Evolutionary conservation across 768 basidiomycete genomes (phyloP), one percentile per base, ranked within the genome.

Genomic region (Calvatia gigantea): DNA sequence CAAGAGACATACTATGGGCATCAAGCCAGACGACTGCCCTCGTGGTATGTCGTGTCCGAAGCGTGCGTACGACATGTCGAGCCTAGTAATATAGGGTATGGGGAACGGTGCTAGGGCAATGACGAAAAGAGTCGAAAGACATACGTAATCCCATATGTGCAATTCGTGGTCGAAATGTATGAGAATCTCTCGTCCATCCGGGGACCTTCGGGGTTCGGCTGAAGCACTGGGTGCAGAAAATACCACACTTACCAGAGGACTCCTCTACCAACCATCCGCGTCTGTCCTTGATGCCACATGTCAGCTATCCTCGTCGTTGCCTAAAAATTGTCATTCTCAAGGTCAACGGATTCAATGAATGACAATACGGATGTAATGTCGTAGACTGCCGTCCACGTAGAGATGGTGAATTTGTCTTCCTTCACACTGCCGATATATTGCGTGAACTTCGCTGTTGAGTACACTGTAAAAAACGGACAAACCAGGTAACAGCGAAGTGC

Each of bases 141-240:
- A 17, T 29, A 51, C 51, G 19, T 41, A 42, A 27, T 51, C 39
- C 51, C 51, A 51, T 8, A 51, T 51, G 12, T 51, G 51, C 38
- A 51, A 41, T 42, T 51, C 51, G 31, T 29, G 51, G 21, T 51
- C 51, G 21, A 51, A 51, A 4, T 28, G 41, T 2, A 51, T 39
- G 9, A 51, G 23, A 7, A 51, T 8, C 9, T 51, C 51, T 17
- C 42, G 41, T 15, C 51, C 51, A 31, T 51, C 51, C 6, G 51
- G 51, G 7, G 51, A 51, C 51, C 51, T 51, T n/a, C n/a, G n/a
- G n/a, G n/a, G n/a, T n/a, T n/a, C n/a, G n/a, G n/a, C n/a, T n/a
- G n/a, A n/a, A 23, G 15, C 7, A 29, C 1, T 31, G 6, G 27
- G 8, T 46, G 4, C 14, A 4, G 17, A 15, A 6, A 46, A 1